Evolutionary conservation across 257 asterid species (phyloP).

Genomic region (Knoxia roxburghii): DNA sequence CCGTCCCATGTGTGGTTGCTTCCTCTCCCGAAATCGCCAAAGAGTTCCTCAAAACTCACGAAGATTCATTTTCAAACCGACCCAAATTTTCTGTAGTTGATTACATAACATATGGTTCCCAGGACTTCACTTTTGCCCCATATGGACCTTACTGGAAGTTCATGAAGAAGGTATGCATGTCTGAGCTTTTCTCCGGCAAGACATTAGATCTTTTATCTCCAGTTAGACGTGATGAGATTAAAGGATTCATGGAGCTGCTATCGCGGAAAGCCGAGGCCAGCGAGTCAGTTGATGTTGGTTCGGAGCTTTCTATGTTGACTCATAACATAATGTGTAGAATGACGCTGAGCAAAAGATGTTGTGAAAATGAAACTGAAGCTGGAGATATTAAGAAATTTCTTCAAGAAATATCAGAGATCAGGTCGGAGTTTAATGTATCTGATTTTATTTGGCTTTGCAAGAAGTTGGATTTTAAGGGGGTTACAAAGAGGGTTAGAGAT

Average conservation of each 20-base stretch:
- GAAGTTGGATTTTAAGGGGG: constrained; percentile 66
- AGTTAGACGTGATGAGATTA: constrained; percentile 39
- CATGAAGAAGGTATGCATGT: constrained; percentile 73
- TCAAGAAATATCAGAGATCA: constrained; percentile 45
- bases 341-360: constrained; percentile 58
- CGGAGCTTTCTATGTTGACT: constrained; percentile 44
- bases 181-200: constrained; percentile 61
- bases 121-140: constrained; percentile 67
- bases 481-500: constrained; percentile 39
- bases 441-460: constrained; percentile 66
- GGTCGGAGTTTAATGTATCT: constrained; percentile 53
- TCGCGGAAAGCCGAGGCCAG: constrained; percentile 26
- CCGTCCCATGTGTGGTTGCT: constrained; percentile 55
- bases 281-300: constrained; percentile 41
- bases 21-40: constrained; percentile 59
- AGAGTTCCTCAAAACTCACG: constrained; percentile 61
- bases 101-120: constrained; percentile 59
- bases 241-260: constrained; percentile 24
- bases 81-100: constrained; percentile 47
- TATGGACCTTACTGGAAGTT: constrained; percentile 54
- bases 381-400: constrained; percentile 44
- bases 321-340: constrained; percentile 63
- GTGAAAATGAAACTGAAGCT: constrained; percentile 43
- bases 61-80: constrained; percentile 41
- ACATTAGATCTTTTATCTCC: constrained; percentile 55